Percentiles rank a stretch among this genome's conserved stretches.
Evolutionary conservation across 2,329 filamentous ascomycete species (phyloP).

Genomic region (Epichloe bromicola): DNA sequence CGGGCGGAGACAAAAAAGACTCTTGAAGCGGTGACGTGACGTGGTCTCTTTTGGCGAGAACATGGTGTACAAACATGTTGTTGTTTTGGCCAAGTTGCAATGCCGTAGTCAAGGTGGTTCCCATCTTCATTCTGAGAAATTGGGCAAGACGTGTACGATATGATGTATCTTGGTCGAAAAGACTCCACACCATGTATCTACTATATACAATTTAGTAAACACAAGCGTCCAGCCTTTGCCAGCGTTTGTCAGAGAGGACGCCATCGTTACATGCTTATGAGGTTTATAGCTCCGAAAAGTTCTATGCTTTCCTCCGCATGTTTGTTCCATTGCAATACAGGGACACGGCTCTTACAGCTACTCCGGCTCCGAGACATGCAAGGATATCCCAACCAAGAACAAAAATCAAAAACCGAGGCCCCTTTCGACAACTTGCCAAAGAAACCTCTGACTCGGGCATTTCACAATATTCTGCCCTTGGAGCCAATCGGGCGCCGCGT

Average conservation of each 20-base stretch:
- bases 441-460: constrained; percentile 26
- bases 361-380: not conserved
- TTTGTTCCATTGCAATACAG: not conserved
- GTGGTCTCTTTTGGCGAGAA: not conserved
- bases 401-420: not conserved
- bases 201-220: not conserved
- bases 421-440: not conserved
- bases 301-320: not conserved
- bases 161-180: not conserved
- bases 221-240: not conserved
- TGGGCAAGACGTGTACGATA: not conserved
- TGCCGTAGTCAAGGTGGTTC: not conserved
- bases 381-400: not conserved
- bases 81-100: not conserved
- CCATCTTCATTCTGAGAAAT: no score
- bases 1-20: no score
- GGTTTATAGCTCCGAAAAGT: no score
- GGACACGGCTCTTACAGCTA: not conserved
- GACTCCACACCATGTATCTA: constrained; percentile 1
- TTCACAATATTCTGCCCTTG: constrained; percentile 51
- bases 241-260: no score
- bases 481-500: not conserved
- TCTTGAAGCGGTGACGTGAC: no score
- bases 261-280: no score
- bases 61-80: not conserved